These are phyloP conservation scores for Globisporangium parvum DNA, from an alignment of 352 stramenopile species.

Conservation along the genomic window DNA sequence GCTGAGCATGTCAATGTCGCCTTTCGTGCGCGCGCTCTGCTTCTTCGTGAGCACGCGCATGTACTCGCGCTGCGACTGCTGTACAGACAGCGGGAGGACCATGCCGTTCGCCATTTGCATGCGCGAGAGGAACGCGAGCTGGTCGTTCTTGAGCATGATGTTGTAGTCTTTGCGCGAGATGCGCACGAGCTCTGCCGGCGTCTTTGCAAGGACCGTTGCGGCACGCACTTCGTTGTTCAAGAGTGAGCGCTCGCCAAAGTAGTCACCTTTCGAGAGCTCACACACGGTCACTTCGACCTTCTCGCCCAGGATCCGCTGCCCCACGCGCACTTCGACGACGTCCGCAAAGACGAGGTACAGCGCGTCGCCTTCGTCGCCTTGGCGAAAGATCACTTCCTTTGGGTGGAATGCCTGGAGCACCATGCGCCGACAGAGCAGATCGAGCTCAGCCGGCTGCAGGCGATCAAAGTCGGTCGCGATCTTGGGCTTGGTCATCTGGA, in stretches of 20 bases:
- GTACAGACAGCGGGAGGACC: not conserved
- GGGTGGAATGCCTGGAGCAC: constrained; percentile 35
- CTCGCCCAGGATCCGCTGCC: constrained; percentile 51
- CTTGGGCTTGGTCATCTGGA: constrained; percentile 73
- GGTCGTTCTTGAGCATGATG: constrained; percentile 66
- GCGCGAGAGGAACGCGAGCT: constrained; percentile 58
- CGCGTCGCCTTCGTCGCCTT: constrained; percentile 65
- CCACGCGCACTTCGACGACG: constrained; percentile 55
- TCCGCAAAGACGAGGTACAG: constrained; percentile 68
- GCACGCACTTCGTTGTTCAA: constrained; percentile 52
- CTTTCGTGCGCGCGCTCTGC: constrained; percentile 33
- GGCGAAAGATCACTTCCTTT: constrained; percentile 55
- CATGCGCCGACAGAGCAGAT: constrained; percentile 59
- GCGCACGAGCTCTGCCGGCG: constrained; percentile 42
- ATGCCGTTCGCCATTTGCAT: constrained; percentile 49
- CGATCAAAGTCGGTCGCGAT: constrained; percentile 67
- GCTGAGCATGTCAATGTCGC: constrained; percentile 54
- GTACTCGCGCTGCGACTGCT: constrained; percentile 45
- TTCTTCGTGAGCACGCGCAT: constrained; percentile 52
- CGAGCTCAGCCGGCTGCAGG: constrained; percentile 49
- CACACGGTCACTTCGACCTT: constrained; percentile 64
- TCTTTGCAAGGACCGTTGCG: constrained; percentile 56
- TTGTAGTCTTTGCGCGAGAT: constrained; percentile 71
- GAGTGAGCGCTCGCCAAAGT: constrained; percentile 67
- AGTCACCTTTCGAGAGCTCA: constrained; percentile 58